Evolutionary conservation across 371 early-diverging fungal species (phyloP).

Genomic region (Mucor plumbeus): DNA sequence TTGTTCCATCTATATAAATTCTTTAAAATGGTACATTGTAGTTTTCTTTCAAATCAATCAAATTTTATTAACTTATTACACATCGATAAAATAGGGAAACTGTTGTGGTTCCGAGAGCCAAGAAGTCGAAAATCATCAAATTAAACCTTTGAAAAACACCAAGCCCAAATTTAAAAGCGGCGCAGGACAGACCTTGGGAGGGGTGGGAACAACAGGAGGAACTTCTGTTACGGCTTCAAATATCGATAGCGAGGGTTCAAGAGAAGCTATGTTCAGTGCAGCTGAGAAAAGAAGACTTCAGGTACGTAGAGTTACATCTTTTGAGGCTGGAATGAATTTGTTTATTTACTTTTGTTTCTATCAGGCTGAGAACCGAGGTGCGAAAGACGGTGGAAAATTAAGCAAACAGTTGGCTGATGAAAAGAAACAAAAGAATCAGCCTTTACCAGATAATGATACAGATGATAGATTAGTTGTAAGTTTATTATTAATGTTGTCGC

Average conservation of each 20-base stretch:
- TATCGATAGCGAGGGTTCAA: slow-evolving; percentile 4
- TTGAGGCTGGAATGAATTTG: neutral
- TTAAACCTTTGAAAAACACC: slow-evolving; percentile 12
- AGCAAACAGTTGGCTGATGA: slow-evolving; percentile 43
- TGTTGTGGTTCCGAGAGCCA: slow-evolving; percentile 30
- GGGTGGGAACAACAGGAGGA: neutral
- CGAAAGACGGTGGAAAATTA: slow-evolving; percentile 37
- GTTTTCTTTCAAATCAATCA: no score
- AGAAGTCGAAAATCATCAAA: slow-evolving; percentile 20
- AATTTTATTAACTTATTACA: neutral
- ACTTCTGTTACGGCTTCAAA: slow-evolving; percentile 7
- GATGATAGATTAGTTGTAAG: slow-evolving; percentile 22
- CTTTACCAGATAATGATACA: slow-evolving; percentile 8
- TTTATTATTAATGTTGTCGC: neutral
- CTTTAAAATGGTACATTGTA: neutral
- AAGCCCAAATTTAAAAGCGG: slow-evolving; percentile 3
- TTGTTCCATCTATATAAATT: no score
- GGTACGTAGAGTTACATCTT: slow-evolving; percentile 14
- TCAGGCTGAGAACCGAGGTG: slow-evolving; percentile 45
- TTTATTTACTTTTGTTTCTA: neutral
- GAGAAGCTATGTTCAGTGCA: slow-evolving; percentile 45
- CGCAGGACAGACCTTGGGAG: slow-evolving; percentile 22
- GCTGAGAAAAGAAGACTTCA: slow-evolving; percentile 42
- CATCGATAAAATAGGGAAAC: slow-evolving; percentile 18
- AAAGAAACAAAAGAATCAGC: slow-evolving; percentile 19